phyloP scores from a whole-genome alignment of 2,329 filamentous ascomycete genomes.

The Aureobasidium subglaciale region DNA sequence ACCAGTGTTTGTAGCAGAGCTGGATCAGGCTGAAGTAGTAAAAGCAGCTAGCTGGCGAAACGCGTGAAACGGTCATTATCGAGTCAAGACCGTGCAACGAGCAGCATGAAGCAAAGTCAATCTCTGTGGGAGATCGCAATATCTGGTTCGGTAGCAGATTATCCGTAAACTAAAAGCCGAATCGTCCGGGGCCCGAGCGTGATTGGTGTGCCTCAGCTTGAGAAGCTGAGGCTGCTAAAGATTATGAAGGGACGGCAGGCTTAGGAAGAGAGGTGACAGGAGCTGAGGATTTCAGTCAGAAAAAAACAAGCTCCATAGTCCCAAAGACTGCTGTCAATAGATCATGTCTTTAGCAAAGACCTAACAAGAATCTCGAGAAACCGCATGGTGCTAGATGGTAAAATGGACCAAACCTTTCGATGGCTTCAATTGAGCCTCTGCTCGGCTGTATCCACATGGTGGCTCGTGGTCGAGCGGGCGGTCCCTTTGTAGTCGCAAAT shows the following conservation, averaged over 20 bases:
- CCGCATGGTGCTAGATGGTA: not conserved
- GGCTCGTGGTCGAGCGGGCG: conserved; percentile 3
- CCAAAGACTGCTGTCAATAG: not conserved
- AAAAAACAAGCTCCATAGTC: too few species aligned
- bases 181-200: conserved; percentile 2
- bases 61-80: not conserved
- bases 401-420: not conserved
- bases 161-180: conserved; percentile 1
- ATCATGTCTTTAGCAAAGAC: not conserved
- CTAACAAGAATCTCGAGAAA: not conserved
- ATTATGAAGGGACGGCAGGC: not conserved
- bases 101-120: not conserved
- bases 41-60: not conserved
- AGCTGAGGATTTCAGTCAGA: too few species aligned
- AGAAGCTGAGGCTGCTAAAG: not conserved
- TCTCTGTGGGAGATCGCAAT: not conserved
- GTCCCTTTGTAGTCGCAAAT: not conserved
- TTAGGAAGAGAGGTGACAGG: not conserved
- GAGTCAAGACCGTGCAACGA: not conserved
- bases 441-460: conserved; percentile 8
- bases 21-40: not conserved
- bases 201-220: conserved; percentile 8
- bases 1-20: not conserved
- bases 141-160: conserved; percentile 10
- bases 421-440: not conserved